Percentiles rank a stretch among this genome's conserved stretches.
Conservation (phyloP, 805 yeast genomes). For the Lachancea waltii region DNA sequence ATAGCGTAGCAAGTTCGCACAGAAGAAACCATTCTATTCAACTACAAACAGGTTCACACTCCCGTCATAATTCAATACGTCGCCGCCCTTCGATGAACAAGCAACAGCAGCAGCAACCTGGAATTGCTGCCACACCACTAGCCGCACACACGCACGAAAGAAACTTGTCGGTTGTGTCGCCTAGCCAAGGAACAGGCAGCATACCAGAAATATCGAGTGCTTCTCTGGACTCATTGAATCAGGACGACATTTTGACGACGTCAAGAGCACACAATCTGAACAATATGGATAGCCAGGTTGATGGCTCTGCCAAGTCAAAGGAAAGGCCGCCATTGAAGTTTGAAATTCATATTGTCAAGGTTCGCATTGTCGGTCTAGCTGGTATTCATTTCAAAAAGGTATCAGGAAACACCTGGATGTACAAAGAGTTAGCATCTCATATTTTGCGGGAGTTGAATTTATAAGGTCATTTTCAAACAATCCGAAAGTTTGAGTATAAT, state of each 20-base stretch:
- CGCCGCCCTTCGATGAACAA: slow-evolving; percentile 26
- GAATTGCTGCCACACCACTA: slow-evolving; percentile 51
- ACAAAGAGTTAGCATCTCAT: slow-evolving; percentile 83
- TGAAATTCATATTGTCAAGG: slow-evolving; percentile 88
- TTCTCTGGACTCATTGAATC: slow-evolving; percentile 31
- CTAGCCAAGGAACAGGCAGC: slow-evolving; percentile 20
- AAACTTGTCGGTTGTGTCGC: slow-evolving; percentile 25
- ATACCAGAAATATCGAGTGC: slow-evolving; percentile 31
- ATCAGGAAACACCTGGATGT: slow-evolving; percentile 91
- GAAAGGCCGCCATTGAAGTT: slow-evolving; percentile 67
- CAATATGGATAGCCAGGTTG: slow-evolving; percentile 36
- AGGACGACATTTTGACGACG: slow-evolving; percentile 37
- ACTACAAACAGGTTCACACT: slow-evolving; percentile 6
- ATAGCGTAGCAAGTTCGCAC: slow-evolving; percentile 14
- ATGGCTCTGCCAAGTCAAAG: slow-evolving; percentile 17
- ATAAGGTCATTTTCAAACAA: slow-evolving; percentile 19
- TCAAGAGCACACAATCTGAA: slow-evolving; percentile 60
- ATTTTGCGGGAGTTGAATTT: slow-evolving; percentile 67
- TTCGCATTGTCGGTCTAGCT: slow-evolving; percentile 80
- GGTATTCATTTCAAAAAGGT: slow-evolving; percentile 95
- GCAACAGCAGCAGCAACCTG: slow-evolving; percentile 28
- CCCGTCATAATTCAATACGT: slow-evolving; percentile 36
- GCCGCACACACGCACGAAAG: slow-evolving; percentile 34
- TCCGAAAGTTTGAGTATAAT: not conserved
- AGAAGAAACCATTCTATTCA: slow-evolving; percentile 18